Evolutionary conservation across 2,329 filamentous ascomycete genomes (phyloP).

Genomic region (Exserohilum rostratum): DNA sequence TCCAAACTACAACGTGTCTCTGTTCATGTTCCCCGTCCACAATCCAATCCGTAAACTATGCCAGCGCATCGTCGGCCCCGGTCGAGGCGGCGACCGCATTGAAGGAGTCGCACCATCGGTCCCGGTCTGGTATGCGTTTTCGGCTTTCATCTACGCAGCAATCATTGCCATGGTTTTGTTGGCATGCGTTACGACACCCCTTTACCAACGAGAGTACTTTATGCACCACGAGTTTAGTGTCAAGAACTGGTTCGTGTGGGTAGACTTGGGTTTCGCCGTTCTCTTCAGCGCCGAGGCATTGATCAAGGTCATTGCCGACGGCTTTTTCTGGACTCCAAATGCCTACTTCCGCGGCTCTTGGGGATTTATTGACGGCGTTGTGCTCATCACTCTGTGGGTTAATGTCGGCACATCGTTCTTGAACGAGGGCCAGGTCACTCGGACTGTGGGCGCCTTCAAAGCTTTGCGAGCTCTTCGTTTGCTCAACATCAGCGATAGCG

Average conservation of each 20-base stretch:
- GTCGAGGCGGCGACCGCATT: conserved; percentile 82
- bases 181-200: conserved; percentile 89
- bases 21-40: conserved; percentile 82
- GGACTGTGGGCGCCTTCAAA: conserved; percentile 96
- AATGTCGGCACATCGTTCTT: conserved; percentile 84
- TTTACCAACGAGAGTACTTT: conserved; percentile 92
- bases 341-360: conserved; percentile 96
- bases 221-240: conserved; percentile 63
- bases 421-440: conserved; percentile 82
- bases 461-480: conserved; percentile 88
- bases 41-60: conserved; percentile 83
- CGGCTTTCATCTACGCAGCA: conserved; percentile 88
- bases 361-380: conserved; percentile 93
- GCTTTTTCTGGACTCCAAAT: conserved; percentile 95
- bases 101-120: conserved; percentile 90
- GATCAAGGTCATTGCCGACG: conserved; percentile 94
- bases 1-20: conserved; percentile 88
- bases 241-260: conserved; percentile 93
- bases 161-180: conserved; percentile 98
- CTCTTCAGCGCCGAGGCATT: conserved; percentile 84
- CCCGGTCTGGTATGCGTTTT: conserved; percentile 89
- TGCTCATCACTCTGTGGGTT: conserved; percentile 92
- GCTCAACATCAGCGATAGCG: conserved; percentile 94
- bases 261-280: conserved; percentile 85
- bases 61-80: conserved; percentile 88